Percentiles rank a stretch among this genome's conserved stretches.
phyloP scores from a whole-genome alignment of 257 asterid species.

The Agastache rugosa region DNA sequence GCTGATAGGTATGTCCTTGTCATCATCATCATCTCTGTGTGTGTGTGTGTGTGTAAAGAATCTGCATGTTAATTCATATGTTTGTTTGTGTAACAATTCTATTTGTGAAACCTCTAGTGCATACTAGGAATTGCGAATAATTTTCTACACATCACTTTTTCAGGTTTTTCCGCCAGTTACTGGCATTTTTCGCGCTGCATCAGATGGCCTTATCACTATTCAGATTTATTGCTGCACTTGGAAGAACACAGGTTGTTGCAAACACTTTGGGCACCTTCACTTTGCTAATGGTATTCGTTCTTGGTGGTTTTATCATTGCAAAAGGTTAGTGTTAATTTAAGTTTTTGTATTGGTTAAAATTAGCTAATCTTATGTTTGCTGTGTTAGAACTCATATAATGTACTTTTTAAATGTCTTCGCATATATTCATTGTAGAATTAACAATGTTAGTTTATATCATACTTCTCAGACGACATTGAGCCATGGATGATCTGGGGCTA shows the following conservation, averaged over 20 bases:
- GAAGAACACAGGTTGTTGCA: slow-evolving; percentile 85
- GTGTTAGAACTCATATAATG: neutral
- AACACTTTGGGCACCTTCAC: slow-evolving; percentile 81
- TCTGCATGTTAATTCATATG: no score
- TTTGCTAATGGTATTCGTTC: slow-evolving; percentile 86
- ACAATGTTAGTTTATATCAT: neutral
- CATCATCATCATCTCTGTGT: slow-evolving; percentile 2
- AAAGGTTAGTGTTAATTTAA: slow-evolving; percentile 59
- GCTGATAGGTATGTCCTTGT: slow-evolving; percentile 63
- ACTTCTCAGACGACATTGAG: slow-evolving; percentile 67
- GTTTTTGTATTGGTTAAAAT: slow-evolving; percentile 5
- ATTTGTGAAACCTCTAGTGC: neutral
- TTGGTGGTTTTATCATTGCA: slow-evolving; percentile 89
- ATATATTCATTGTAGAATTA: no score
- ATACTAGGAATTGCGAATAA: neutral
- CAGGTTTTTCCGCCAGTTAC: slow-evolving; percentile 87
- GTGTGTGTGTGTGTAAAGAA: no score
- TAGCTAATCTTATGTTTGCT: neutral
- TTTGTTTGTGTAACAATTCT: no score
- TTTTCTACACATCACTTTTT: slow-evolving; percentile 22
- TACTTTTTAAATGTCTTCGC: neutral
- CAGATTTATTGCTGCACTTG: slow-evolving; percentile 80
- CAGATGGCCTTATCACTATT: slow-evolving; percentile 94
- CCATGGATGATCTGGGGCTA: slow-evolving; percentile 93
- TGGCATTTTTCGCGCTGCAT: slow-evolving; percentile 85